Evolutionary conservation across 2,329 filamentous ascomycete genomes (phyloP), one percentile per base, ranked within the genome.

Genomic region (Hymenoscyphus fraxineus): DNA sequence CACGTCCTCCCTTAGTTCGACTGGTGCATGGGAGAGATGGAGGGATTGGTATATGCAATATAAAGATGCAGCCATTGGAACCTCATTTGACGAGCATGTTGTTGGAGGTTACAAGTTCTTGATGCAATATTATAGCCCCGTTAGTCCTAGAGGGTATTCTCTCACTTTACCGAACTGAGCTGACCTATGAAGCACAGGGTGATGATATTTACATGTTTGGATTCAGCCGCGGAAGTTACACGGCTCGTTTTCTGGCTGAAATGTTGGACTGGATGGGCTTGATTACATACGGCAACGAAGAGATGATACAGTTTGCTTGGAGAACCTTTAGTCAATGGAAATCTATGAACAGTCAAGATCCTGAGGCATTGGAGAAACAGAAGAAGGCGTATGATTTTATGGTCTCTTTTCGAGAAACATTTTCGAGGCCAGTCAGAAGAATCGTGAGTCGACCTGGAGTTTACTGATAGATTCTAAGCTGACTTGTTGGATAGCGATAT

Each of bases 231-330:
- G 89, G 89, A 19, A 83, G 88, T 1, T 92, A 92, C 71, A 89
- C 90, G 55, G 89, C 89, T 0, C 85, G 89, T 2, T 92, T 92
- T 71, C 78, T 92, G 0, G 90, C 91, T 0, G 91, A 95, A 73
- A 94, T 94, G 91, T 82, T 95, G 6, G 91, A 95, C 72, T 88
- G 91, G 69, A 87, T 95, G 62, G 92, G 92, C 1, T 80, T 96
- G 0, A 80, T 96, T 15, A 89, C 88, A 9, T 88, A 90, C 63
- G 92, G 91, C 7, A 96, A 96, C 70, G 92, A 96, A 73, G 92
- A 95, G 70, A 89, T 95, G 87, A 87, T 92, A 60, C 82, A 84
- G 3, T 96, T 96, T 74, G 91, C 90, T 0, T 95, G 91, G 91
- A 93, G 90, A 74, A 88, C 89, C 0, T 93, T 92, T 71, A 84